phyloP scores from a whole-genome alignment of 208 protist species.

The Acanthamoeba healyi region DNA sequence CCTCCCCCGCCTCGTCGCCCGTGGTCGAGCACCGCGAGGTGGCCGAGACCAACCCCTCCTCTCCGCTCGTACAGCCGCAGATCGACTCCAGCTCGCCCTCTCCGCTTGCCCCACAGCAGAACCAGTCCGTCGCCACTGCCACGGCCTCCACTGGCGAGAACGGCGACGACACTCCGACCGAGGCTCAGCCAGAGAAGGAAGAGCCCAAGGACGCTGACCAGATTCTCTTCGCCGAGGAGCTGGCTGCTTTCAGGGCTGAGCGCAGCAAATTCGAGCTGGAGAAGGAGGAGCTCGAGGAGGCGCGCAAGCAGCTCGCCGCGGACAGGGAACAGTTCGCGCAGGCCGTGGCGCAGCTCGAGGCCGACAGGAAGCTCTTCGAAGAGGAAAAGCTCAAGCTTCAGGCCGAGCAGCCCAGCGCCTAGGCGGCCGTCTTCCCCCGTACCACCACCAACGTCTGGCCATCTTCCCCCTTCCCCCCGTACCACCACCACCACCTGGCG shows the following conservation, averaged over 20 bases:
- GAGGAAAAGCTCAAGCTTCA: not conserved
- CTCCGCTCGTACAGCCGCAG: not conserved
- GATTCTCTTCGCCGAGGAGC: conserved; percentile 34
- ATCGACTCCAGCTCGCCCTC: conserved; percentile 6
- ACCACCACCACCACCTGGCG: no score
- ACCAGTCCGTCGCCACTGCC: not conserved
- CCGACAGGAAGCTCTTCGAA: not conserved
- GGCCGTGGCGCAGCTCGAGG: not conserved
- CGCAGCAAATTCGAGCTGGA: not conserved
- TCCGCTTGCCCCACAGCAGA: not conserved
- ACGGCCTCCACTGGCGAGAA: not conserved
- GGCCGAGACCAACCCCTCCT: not conserved
- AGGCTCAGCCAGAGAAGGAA: no score
- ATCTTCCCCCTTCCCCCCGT: no score
- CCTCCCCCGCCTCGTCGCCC: conserved; percentile 4
- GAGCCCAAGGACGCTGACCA: not conserved
- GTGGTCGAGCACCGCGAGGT: not conserved
- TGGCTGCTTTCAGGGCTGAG: not conserved
- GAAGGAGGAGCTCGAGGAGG: conserved; percentile 4
- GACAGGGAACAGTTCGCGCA: not conserved
- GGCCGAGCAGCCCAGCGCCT: conserved; percentile 8
- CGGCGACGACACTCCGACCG: not conserved
- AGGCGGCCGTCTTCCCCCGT: not conserved
- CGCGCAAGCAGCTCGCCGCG: not conserved
- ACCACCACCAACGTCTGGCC: not conserved